phyloP scores from a whole-genome alignment of 257 asterid genomes.

The Mentha longifolia region DNA sequence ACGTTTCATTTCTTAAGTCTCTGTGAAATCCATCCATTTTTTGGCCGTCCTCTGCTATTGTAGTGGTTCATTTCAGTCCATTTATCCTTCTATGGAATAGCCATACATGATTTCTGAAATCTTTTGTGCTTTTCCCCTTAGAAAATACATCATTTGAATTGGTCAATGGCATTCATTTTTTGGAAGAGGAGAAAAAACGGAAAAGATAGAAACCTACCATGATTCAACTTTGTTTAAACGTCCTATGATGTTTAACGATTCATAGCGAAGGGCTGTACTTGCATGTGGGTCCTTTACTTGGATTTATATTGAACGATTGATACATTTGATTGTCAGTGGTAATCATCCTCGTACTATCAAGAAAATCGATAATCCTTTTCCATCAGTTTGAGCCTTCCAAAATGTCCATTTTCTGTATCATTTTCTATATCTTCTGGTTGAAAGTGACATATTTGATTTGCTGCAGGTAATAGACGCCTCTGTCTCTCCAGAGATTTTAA shows the following conservation, averaged over 20 bases:
- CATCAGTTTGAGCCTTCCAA: conserved; percentile 12
- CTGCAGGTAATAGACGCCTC: conserved; percentile 75
- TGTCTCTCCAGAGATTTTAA: conserved; percentile 58
- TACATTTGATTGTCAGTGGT: neutral
- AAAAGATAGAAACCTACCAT: neutral
- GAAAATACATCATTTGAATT: no score
- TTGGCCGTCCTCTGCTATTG: neutral
- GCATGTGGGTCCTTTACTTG: neutral
- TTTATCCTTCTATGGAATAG: neutral
- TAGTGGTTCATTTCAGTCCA: neutral
- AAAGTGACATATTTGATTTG: conserved; percentile 10
- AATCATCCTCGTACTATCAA: neutral
- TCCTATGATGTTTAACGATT: neutral
- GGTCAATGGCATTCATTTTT: neutral
- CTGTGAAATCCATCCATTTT: neutral
- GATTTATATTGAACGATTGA: conserved; percentile 10
- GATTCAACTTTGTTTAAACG: neutral
- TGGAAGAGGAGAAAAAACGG: conserved; percentile 1
- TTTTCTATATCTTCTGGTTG: conserved; percentile 9
- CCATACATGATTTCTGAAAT: neutral
- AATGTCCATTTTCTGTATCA: neutral
- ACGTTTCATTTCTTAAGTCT: neutral
- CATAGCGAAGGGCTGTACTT: conserved; percentile 11
- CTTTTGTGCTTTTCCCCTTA: no score
- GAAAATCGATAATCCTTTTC: conserved; percentile 3